Evolutionary conservation across 192 early-diverging fungal species (phyloP).

Genomic region (Gonapodya sp.): DNA sequence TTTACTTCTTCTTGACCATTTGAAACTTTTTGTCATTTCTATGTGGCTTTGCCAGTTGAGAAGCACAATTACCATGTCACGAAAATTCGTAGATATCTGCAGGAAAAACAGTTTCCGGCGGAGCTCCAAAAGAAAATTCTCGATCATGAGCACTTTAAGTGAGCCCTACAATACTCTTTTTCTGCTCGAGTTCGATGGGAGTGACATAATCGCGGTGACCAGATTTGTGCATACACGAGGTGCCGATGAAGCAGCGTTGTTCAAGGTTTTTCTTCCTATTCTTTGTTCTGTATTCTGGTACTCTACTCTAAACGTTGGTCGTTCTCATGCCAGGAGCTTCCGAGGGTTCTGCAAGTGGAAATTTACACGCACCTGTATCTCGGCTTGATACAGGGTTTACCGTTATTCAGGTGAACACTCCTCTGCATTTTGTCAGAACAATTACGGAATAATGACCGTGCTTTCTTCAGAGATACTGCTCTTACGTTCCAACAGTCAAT

Average conservation of each 20-base stretch:
- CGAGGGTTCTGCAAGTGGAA: constrained; percentile 13
- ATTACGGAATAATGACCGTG: neutral
- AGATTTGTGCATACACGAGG: constrained; percentile 18
- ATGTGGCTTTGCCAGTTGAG: too few relatives aligned
- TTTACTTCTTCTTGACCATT: too few relatives aligned
- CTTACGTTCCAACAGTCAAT: constrained; percentile 10
- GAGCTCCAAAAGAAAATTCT: constrained; percentile 20
- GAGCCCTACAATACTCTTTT: constrained; percentile 5
- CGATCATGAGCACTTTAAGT: constrained; percentile 14
- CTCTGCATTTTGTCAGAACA: neutral
- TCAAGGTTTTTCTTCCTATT: constrained; percentile 8
- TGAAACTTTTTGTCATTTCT: too few relatives aligned
- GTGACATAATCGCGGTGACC: constrained; percentile 10
- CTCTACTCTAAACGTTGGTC: neutral
- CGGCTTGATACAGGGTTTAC: constrained; percentile 14
- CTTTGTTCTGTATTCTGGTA: neutral
- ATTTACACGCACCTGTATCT: constrained; percentile 18
- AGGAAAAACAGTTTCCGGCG: constrained; percentile 10
- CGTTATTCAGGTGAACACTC: constrained; percentile 14
- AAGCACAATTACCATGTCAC: constrained; percentile 1
- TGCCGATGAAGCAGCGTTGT: constrained; percentile 18
- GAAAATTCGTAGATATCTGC: constrained; percentile 11
- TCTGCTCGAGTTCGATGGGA: neutral
- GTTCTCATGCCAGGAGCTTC: constrained; percentile 2
- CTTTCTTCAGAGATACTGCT: constrained; percentile 3